These are phyloP conservation scores for Botryosphaeria agaves DNA, from an alignment of 2,329 filamentous ascomycete genomes.

Conservation along the genomic window DNA sequence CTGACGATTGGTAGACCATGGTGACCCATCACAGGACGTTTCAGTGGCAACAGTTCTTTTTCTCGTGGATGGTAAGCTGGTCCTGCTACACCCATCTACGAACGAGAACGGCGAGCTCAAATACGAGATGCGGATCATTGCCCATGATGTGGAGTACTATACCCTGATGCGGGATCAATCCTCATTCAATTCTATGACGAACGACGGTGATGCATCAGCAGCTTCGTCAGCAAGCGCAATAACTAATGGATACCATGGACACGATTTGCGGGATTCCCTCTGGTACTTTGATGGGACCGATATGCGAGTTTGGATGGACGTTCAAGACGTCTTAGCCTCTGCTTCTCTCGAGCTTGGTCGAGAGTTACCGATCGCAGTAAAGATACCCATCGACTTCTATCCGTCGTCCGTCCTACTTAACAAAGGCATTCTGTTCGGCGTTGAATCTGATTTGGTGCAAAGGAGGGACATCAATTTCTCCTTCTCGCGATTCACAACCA, in stretches of 20 bases:
- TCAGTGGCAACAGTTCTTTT: slow-evolving; percentile 86
- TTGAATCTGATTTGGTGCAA: slow-evolving; percentile 88
- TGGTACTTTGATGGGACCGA: slow-evolving; percentile 88
- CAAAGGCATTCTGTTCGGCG: slow-evolving; percentile 77
- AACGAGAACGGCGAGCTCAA: slow-evolving; percentile 74
- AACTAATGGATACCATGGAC: slow-evolving; percentile 10
- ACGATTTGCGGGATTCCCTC: slow-evolving; percentile 64
- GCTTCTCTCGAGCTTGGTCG: slow-evolving; percentile 46
- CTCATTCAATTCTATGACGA: slow-evolving; percentile 12
- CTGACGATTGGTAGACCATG: slow-evolving; percentile 38
- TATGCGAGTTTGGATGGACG: slow-evolving; percentile 76
- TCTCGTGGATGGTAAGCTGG: slow-evolving; percentile 92
- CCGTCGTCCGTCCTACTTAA: slow-evolving; percentile 74
- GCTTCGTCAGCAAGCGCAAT: slow-evolving; percentile 4
- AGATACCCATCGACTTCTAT: slow-evolving; percentile 85
- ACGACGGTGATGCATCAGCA: slow-evolving; percentile 1
- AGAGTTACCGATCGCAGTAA: slow-evolving; percentile 57
- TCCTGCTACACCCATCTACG: slow-evolving; percentile 72
- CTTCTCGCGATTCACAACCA: slow-evolving; percentile 71
- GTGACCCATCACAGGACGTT: slow-evolving; percentile 91
- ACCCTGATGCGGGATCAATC: slow-evolving; percentile 79
- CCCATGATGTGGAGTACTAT: slow-evolving; percentile 92
- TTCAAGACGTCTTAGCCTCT: slow-evolving; percentile 64
- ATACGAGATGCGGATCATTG: slow-evolving; percentile 95
- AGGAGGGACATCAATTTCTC: slow-evolving; percentile 82